Percentiles rank a stretch among this genome's conserved stretches.
Conservation (phyloP, 306 rosid genomes). For the Ormosia emarginata region DNA sequence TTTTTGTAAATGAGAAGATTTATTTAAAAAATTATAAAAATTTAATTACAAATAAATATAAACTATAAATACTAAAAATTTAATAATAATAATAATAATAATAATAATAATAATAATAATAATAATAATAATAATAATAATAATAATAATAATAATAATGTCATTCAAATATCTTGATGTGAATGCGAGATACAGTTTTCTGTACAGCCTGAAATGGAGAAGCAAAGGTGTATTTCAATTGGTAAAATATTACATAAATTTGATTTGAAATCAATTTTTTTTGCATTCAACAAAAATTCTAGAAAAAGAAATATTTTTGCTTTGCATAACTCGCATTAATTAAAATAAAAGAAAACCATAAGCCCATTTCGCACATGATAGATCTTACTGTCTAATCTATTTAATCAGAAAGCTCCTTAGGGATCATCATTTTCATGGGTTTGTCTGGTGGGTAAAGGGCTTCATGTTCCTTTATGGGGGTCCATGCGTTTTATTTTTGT, state of each 20-base stretch:
- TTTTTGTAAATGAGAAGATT: too few relatives aligned
- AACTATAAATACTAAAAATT: too few relatives aligned
- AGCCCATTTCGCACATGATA: too few relatives aligned
- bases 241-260: neutral
- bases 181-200: too few relatives aligned
- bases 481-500: neutral
- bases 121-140: too few relatives aligned
- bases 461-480: constrained; percentile 27
- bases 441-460: constrained; percentile 24
- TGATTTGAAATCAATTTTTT: neutral
- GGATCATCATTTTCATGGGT: constrained; percentile 19
- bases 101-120: too few relatives aligned
- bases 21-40: too few relatives aligned
- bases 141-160: too few relatives aligned
- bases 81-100: too few relatives aligned
- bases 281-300: neutral
- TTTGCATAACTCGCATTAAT: neutral
- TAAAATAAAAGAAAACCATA: neutral
- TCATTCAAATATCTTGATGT: too few relatives aligned
- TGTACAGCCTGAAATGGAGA: too few relatives aligned
- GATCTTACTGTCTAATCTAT: neutral
- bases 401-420: neutral
- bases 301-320: neutral
- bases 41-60: too few relatives aligned
- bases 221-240: neutral